Conservation (phyloP, 202 grass and related monocot genomes). For the Schoenoplectus tabernaemontani region DNA sequence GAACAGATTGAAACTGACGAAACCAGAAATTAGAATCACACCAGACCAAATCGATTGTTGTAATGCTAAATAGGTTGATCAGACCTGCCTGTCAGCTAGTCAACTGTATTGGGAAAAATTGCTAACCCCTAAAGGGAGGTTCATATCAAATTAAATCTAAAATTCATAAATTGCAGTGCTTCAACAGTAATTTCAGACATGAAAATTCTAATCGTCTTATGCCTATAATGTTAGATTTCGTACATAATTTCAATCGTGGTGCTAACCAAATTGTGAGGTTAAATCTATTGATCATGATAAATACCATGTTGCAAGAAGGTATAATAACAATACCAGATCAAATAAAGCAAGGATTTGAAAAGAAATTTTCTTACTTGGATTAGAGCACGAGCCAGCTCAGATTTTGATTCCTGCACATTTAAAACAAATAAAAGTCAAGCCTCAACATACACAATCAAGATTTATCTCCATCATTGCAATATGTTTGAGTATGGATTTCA, state of each 20-base stretch:
- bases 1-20: neutral
- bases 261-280: neutral
- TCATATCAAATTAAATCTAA: neutral
- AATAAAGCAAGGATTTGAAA: neutral
- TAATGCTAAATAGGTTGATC: neutral
- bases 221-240: too few relatives aligned
- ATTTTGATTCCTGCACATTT: constrained; percentile 45
- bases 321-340: neutral
- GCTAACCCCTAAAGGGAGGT: neutral
- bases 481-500: neutral
- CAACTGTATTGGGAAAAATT: neutral
- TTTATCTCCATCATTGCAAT: neutral
- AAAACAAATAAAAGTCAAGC: neutral
- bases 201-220: too few relatives aligned
- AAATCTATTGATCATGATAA: neutral
- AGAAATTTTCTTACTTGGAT: constrained; percentile 53
- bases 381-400: constrained; percentile 37
- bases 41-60: neutral
- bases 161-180: neutral
- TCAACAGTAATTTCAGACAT: neutral
- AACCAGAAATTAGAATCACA: neutral
- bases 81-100: neutral
- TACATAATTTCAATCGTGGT: too few relatives aligned
- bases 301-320: constrained; percentile 20
- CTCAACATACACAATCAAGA: neutral